Conservation (phyloP, 139 green algal species). For the Chlamydomonas incerta region DNA sequence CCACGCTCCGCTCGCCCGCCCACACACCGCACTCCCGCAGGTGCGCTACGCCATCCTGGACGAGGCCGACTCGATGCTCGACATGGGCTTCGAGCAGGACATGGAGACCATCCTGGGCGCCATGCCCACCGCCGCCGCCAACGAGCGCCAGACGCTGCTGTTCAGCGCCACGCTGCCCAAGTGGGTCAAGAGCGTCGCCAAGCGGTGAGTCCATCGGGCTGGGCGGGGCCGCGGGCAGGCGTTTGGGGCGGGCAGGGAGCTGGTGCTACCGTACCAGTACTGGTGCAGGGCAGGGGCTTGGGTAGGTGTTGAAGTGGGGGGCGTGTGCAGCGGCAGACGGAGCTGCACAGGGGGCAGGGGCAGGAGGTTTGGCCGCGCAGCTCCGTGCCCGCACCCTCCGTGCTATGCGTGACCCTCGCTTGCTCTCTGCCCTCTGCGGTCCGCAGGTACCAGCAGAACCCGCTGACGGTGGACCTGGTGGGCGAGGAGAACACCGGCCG, state of each 20-base stretch:
- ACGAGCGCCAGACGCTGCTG: conserved; percentile 93
- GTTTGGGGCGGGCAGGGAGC: no score
- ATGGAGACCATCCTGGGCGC: conserved; percentile 82
- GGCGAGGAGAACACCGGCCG: conserved; percentile 86
- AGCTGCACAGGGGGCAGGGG: no score
- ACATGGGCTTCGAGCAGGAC: conserved; percentile 98
- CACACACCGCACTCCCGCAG: conserved; percentile 52
- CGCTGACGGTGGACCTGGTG: conserved; percentile 94
- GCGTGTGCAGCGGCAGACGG: no score
- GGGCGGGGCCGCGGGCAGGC: no score
- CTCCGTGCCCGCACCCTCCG: no score
- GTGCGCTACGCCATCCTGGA: conserved; percentile 94
- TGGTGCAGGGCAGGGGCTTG: no score
- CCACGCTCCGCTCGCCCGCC: no score
- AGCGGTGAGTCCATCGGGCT: background rate
- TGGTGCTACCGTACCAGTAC: no score
- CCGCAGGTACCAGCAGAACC: conserved; percentile 82
- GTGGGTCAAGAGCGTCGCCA: conserved; percentile 94
- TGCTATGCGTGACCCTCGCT: no score
- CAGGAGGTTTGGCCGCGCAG: no score
- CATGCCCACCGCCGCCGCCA: conserved; percentile 46
- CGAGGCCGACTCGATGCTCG: conserved; percentile 98
- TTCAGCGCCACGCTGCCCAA: conserved; percentile 97
- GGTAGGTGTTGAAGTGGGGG: no score
- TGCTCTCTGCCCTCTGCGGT: no score